phyloP scores from a whole-genome alignment of 805 yeast species.

The Saccharomycopsis synnaedendra region DNA sequence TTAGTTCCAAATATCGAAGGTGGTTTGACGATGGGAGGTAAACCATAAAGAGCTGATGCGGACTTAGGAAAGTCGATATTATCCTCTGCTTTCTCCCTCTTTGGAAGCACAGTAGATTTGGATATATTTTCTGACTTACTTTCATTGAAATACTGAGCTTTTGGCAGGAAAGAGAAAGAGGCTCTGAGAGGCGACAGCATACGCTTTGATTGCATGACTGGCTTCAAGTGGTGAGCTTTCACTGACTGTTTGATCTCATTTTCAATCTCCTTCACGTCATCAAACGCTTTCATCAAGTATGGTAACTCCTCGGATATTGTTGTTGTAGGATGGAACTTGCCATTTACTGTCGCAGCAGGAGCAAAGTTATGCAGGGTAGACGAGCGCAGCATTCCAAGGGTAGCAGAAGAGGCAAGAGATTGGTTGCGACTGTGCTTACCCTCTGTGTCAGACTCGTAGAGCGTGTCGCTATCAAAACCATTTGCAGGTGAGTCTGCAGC shows the following conservation, averaged over 20 bases:
- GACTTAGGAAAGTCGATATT: not conserved
- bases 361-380: slow-evolving; percentile 22
- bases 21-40: not conserved
- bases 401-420: slow-evolving; percentile 1
- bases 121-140: no score
- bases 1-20: not conserved
- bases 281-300: slow-evolving; percentile 52
- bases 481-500: not conserved
- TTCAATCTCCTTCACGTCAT: slow-evolving; percentile 47
- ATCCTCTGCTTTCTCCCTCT: not conserved
- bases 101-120: not conserved
- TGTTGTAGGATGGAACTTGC: slow-evolving; percentile 20
- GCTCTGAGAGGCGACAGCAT: no score
- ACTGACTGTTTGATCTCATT: slow-evolving; percentile 28
- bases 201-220: no score
- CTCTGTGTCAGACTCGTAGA: not conserved
- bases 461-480: not conserved
- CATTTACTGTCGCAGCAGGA: not conserved
- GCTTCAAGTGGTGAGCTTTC: no score
- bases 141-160: no score
- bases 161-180: no score
- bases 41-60: not conserved
- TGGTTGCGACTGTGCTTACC: slow-evolving; percentile 1
- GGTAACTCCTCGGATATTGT: slow-evolving; percentile 58
- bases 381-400: slow-evolving; percentile 1